Percentiles rank a stretch among this genome's conserved stretches.
Conservation (phyloP, 306 rosid species). For the Bauhinia variegata region DNA sequence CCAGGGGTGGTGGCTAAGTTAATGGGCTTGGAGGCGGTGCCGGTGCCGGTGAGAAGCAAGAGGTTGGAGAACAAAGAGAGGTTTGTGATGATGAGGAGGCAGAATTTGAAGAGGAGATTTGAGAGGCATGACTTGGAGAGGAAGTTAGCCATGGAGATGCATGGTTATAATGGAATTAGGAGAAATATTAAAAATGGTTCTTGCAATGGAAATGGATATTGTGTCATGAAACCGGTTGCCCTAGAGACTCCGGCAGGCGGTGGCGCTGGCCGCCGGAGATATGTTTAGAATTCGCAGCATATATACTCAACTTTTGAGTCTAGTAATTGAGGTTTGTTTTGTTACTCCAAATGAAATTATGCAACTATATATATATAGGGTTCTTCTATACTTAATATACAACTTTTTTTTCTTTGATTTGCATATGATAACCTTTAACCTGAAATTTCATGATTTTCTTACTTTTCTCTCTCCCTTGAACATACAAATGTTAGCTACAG, state of each 20-base stretch:
- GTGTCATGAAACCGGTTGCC: conserved; percentile 54
- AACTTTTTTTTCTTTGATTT: background rate
- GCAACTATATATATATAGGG: conserved; percentile 15
- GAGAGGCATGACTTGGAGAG: conserved; percentile 61
- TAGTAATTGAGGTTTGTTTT: background rate
- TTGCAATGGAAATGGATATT: conserved; percentile 46
- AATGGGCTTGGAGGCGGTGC: conserved; percentile 93
- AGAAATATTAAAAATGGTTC: conserved; percentile 37
- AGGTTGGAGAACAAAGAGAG: conserved; percentile 42
- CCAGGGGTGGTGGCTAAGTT: conserved; percentile 90
- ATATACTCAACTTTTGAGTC: background rate
- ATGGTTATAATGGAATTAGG: conserved; percentile 33
- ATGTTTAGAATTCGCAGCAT: conserved; percentile 24
- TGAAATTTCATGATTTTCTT: too few species aligned
- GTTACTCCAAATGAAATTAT: conserved; percentile 15
- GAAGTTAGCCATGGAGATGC: conserved; percentile 59
- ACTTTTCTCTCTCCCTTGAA: too few species aligned
- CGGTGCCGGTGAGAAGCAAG: conserved; percentile 48
- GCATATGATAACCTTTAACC: background rate
- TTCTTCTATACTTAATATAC: conserved; percentile 21
- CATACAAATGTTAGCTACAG: too few species aligned
- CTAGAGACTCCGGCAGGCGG: conserved; percentile 38
- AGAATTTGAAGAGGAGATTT: conserved; percentile 50
- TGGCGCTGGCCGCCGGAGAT: conserved; percentile 37
- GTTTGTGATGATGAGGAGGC: conserved; percentile 43